Base-by-base conservation (phyloP, 768 basidiomycete species). In the Tylopilus cervinicoccineus region DNA sequence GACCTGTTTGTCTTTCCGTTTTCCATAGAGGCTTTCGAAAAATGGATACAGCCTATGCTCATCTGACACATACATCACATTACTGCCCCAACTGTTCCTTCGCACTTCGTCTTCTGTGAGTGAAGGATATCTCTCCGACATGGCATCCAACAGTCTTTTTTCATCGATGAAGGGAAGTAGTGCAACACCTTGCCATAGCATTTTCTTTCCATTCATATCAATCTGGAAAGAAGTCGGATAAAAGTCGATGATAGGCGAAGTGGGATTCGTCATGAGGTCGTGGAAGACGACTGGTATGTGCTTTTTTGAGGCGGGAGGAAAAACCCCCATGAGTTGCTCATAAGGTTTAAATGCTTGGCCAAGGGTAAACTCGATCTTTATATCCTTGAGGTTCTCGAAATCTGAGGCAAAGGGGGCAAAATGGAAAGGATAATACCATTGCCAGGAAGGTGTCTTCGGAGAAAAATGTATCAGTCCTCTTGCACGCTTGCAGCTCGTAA, bases 131-230 rank as follows among this genome's bases (percentile, higher is more conserved):
- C 72, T 76, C 12, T 74, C 65, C 8, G 74, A 78, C 86, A 99
- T 92, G 4, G 93, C 91, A 28, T 80, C 84, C 45, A 98, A 71
- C 22, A 99, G 70, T 28, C 93, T 80, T 47, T 76, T 77, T 64
- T 84, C 77, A 62, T 98, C 90, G 53, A 99, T 98, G 74, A 98
- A 99, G 0, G 96, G 94, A 19, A 99, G 74, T 9, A 99, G 73
- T 0, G 96, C 94, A 47, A 99, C 93, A 45, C 96, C 96, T 68
- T 99, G 95, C 96, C 96, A 99, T 7, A 89, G 77, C 94, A 98
- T 97, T 70, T 88, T 90, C 73, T 98, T 98, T 50, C 96, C 96
- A 62, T 99, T 99, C 96, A 99, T 99, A 68, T 99, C 96, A 61
- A 98, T 86, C 58, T 94, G 83, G 66, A 99, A 99, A 14, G 86